These are phyloP conservation scores for Podaxis sp. DNA, from an alignment of 768 basidiomycete species.

Conservation along the genomic window DNA sequence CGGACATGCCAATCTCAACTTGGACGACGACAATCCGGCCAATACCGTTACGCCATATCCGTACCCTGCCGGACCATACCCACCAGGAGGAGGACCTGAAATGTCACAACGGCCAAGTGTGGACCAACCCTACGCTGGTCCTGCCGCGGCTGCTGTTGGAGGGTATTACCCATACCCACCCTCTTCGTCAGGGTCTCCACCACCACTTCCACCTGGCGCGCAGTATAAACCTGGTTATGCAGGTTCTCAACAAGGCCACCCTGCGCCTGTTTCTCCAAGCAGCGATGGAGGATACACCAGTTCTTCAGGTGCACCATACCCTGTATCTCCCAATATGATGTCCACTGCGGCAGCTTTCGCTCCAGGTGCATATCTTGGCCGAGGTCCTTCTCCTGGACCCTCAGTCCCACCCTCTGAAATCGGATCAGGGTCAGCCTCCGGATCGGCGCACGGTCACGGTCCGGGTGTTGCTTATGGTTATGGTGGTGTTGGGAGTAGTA, in stretches of 20 bases:
- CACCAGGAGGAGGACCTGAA: not conserved
- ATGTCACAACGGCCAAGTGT: not conserved
- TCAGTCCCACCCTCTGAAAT: conserved; percentile 9
- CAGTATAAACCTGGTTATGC: not conserved
- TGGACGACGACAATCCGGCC: not conserved
- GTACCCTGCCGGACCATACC: not conserved
- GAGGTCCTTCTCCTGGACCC: conserved; percentile 5
- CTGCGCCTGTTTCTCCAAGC: not conserved
- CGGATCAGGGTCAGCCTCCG: not conserved
- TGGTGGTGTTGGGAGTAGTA: no score
- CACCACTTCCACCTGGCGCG: not conserved
- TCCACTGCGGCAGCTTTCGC: not conserved
- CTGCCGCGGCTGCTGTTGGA: not conserved
- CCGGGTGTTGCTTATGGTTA: no score
- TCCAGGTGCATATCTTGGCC: not conserved
- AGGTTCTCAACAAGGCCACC: not conserved
- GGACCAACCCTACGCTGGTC: not conserved
- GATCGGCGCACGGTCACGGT: not conserved
- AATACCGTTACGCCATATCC: conserved; percentile 1
- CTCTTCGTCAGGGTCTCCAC: not conserved
- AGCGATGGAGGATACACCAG: conserved; percentile 8
- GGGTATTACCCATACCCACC: not conserved
- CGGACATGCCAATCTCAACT: not conserved
- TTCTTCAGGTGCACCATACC: not conserved
- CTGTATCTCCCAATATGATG: not conserved